phyloP scores from a whole-genome alignment of 192 early-diverging fungal genomes.

The Jimgerdemannia lactiflua region DNA sequence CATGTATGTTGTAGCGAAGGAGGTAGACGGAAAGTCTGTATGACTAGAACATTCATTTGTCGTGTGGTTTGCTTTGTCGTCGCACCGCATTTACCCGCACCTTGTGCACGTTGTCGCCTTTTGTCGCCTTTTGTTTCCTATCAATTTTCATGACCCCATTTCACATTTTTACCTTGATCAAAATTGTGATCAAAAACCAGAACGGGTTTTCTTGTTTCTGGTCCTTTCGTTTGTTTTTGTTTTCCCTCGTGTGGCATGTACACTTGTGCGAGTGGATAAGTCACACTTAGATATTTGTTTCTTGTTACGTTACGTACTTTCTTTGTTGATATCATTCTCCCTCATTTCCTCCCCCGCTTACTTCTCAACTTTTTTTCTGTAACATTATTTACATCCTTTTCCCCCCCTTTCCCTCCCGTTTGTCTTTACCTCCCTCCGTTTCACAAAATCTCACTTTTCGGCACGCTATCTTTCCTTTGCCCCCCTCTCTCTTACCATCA shows the following conservation, averaged over 20 bases:
- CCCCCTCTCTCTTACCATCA: background rate
- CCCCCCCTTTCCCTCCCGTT: conserved; percentile 4
- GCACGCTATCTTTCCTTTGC: background rate
- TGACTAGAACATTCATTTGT: too few species aligned
- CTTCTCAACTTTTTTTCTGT: conserved; percentile 1
- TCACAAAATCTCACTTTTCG: background rate
- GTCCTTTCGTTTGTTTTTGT: background rate
- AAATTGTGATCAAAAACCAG: background rate
- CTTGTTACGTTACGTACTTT: background rate
- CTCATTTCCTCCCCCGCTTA: background rate
- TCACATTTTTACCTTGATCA: too few species aligned
- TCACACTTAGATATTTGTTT: background rate
- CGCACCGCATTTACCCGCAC: too few species aligned
- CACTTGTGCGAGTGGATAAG: conserved; percentile 7
- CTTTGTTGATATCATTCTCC: background rate
- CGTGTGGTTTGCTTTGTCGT: too few species aligned
- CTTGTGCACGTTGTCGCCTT: too few species aligned
- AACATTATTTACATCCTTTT: conserved; percentile 6
- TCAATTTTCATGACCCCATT: too few species aligned
- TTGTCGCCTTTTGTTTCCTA: too few species aligned
- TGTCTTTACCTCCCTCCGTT: background rate
- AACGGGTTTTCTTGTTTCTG: background rate
- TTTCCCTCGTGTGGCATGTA: background rate
- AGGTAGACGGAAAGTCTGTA: too few species aligned
- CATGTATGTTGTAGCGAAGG: too few species aligned